A percentile compares a stretch with the other conserved stretches of the same genome.
These are phyloP conservation scores for Pseudopithomyces maydicus DNA, from an alignment of 2,329 filamentous ascomycete genomes.

Conservation along the genomic window DNA sequence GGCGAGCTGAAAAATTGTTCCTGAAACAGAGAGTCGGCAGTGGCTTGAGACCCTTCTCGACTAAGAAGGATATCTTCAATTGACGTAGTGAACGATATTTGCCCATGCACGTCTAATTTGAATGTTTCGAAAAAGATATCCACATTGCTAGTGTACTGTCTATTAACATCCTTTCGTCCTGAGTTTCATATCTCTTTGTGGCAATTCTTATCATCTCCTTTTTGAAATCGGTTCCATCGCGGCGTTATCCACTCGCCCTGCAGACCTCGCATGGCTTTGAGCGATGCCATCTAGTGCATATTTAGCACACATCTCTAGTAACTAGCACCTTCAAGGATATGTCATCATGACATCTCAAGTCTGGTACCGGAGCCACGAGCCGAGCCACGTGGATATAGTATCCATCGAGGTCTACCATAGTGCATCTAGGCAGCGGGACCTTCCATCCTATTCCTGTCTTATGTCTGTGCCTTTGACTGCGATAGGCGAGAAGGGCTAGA, in stretches of 20 bases:
- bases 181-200: background rate
- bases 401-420: background rate
- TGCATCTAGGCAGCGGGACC: background rate
- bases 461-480: background rate
- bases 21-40: background rate
- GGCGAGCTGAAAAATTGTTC: background rate
- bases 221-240: background rate
- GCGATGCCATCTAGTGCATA: background rate
- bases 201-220: background rate
- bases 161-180: background rate
- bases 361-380: background rate
- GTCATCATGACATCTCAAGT: background rate
- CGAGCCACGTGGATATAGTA: background rate
- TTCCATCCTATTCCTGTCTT: background rate
- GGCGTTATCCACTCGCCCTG: background rate
- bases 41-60: background rate
- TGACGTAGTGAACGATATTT: too few relatives aligned
- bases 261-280: background rate
- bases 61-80: too few relatives aligned
- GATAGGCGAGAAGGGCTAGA: background rate
- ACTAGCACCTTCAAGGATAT: background rate
- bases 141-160: background rate
- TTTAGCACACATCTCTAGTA: background rate
- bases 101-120: background rate
- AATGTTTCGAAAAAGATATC: background rate